A percentile compares a stretch with the other conserved stretches of the same genome.
Conservation (phyloP, 345 rosid species). For the Populus pruinosa region DNA sequence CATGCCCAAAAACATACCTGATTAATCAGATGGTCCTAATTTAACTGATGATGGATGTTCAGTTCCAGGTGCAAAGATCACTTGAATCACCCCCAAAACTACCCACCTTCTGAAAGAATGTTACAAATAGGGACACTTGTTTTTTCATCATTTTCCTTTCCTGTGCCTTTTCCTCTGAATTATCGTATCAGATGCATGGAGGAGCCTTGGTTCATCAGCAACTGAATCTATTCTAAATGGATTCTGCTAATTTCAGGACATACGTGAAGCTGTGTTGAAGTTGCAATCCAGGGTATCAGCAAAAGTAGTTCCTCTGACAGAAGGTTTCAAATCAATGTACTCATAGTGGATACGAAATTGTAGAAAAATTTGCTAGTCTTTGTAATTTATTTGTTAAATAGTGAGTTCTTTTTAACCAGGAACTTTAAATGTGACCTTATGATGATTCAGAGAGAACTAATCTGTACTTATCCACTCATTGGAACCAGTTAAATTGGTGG, state of each 20-base stretch:
- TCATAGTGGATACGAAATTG: slow-evolving; percentile 18
- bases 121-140: neutral
- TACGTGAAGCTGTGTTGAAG: slow-evolving; percentile 63
- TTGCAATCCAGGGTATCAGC: slow-evolving; percentile 79
- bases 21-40: neutral
- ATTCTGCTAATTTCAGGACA: slow-evolving; percentile 53
- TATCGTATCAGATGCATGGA: neutral
- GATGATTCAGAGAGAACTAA: neutral
- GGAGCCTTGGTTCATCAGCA: neutral
- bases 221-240: no score
- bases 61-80: neutral
- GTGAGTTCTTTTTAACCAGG: neutral
- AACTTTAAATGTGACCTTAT: neutral
- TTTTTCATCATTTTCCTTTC: no score
- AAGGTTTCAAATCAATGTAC: slow-evolving; percentile 81
- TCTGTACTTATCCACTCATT: no score
- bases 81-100: neutral
- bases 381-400: slow-evolving; percentile 2
- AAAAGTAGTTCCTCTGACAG: slow-evolving; percentile 82
- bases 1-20: neutral
- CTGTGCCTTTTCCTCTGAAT: neutral
- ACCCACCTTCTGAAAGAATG: neutral
- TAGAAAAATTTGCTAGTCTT: neutral
- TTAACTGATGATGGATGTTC: neutral
- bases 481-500: neutral